phyloP scores from a whole-genome alignment of 805 yeast genomes.

The Starmerella powellii region DNA sequence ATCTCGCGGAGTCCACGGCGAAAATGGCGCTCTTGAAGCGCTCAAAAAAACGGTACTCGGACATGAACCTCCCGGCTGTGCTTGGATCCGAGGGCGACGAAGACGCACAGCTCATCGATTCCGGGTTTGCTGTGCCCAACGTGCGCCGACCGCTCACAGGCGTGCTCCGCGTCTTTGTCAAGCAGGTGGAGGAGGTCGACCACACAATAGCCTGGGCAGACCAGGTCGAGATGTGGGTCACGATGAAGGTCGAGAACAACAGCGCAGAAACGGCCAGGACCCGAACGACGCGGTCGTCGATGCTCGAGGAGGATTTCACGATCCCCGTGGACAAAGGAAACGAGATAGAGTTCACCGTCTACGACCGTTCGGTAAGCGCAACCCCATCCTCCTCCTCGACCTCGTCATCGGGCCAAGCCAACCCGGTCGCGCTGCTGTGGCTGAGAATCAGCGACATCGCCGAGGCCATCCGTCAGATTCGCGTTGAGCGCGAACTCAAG shows the following conservation, averaged over 20 bases:
- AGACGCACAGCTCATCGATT: constrained; percentile 10
- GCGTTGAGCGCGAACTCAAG: constrained; percentile 39
- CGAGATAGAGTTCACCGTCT: constrained; percentile 79
- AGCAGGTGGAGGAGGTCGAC: constrained; percentile 77
- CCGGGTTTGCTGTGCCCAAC: constrained; percentile 41
- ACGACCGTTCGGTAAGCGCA: constrained; percentile 49
- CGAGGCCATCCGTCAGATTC: constrained; percentile 88
- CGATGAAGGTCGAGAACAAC: constrained; percentile 22
- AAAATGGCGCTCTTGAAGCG: constrained; percentile 73
- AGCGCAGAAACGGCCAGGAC: constrained; percentile 47
- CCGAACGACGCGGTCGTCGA: constrained; percentile 54
- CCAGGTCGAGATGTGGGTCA: constrained; percentile 77
- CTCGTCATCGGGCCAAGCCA: constrained; percentile 4
- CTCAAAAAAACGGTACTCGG: constrained; percentile 76
- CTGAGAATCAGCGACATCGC: constrained; percentile 78
- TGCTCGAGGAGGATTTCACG: constrained; percentile 65
- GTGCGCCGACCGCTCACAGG: constrained; percentile 82
- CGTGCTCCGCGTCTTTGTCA: constrained; percentile 54
- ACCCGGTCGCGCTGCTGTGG: constrained; percentile 90
- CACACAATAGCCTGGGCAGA: constrained; percentile 68
- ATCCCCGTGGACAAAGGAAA: constrained; percentile 81
- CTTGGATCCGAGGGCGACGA: constrained; percentile 22
- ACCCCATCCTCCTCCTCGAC: constrained; percentile 28
- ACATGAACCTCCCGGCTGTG: constrained; percentile 50
- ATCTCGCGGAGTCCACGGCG: constrained; percentile 70